These are phyloP conservation scores for Ensete ventricosum DNA, from an alignment of 176 grass and related monocot genomes.

Conservation along the genomic window DNA sequence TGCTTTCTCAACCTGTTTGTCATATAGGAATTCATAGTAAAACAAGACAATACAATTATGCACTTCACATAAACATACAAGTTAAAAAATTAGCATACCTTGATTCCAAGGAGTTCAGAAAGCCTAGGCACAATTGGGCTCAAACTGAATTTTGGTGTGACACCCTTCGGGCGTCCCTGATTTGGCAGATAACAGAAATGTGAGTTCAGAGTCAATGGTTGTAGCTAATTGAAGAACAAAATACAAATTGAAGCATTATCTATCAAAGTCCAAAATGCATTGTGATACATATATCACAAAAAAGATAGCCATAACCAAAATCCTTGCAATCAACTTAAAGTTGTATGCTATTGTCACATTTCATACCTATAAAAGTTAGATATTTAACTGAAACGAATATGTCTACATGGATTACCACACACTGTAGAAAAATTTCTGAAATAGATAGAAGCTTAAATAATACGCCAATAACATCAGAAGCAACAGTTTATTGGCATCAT, in stretches of 20 bases:
- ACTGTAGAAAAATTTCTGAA: no score
- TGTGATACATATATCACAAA: no score
- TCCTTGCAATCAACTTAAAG: no score
- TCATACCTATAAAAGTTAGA: no score
- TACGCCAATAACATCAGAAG: no score
- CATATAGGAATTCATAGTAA: not conserved
- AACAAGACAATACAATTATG: not conserved
- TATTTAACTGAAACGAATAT: no score
- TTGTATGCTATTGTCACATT: no score
- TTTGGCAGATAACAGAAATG: slow-evolving; percentile 1
- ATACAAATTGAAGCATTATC: not conserved
- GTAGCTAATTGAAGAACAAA: not conserved
- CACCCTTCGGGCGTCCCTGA: slow-evolving; percentile 37
- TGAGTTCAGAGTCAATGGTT: not conserved
- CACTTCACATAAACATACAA: not conserved
- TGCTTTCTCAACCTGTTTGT: slow-evolving; percentile 35
- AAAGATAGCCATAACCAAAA: not conserved
- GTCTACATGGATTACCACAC: no score
- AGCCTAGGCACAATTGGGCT: slow-evolving; percentile 40
- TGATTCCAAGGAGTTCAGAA: slow-evolving; percentile 41
- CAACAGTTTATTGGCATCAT: no score
- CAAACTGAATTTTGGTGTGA: slow-evolving; percentile 37
- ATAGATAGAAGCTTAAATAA: no score
- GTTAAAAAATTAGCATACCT: slow-evolving; percentile 12
- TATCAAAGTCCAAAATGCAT: not conserved